Evolutionary conservation across 106 monocot genomes (phyloP), one percentile per base, ranked within the genome.

Genomic region (Acorus gramineus): DNA sequence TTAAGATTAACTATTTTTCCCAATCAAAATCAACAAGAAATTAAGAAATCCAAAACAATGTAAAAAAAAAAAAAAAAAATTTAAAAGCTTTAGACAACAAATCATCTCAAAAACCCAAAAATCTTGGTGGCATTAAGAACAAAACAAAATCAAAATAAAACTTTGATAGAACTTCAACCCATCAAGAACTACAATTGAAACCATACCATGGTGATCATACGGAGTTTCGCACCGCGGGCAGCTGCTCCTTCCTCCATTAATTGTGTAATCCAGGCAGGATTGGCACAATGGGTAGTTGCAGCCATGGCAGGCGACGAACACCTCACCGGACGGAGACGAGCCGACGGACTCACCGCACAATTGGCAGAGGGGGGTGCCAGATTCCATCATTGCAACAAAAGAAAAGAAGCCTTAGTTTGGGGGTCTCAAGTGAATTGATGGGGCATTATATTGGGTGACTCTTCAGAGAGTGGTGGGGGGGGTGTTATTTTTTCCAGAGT

Each of bases 221-320:
- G 73, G 76, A 47, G 61, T 68, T n/a, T 74, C 86, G 45, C 91
- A 92, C 52, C 81, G 75, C 59, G 71, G 56, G 68, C 92, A 92
- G 52, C 46, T 62, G 7, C 10, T 58, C 49, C 72, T 61, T 8
- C 81, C 82, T 50, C 68, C 71, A 14, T 61, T 54, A 55, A 82
- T 14, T 68, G 82, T 82, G 8, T 73, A 79, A 4, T 84, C 68
- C 11, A 82, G 50, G 46, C 92, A 92, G 10, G 73, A 7, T 69
- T 47, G 55, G 66, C 86, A 80, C 43, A 82, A 65, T 4, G 74
- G 77, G 55, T 80, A 72, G 11, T 67, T 64, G 52, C 80, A 83
- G 14, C 61, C 69, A 55, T 57, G 61, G 66, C 79, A 82, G 3
- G 74, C 80, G 42, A 75, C 68, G 47, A 80, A 82, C 9, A 11